Evolutionary conservation across 176 grass and related monocot species (phyloP), one percentile per base, ranked within the genome.

Genomic region (Hordeum marinum): DNA sequence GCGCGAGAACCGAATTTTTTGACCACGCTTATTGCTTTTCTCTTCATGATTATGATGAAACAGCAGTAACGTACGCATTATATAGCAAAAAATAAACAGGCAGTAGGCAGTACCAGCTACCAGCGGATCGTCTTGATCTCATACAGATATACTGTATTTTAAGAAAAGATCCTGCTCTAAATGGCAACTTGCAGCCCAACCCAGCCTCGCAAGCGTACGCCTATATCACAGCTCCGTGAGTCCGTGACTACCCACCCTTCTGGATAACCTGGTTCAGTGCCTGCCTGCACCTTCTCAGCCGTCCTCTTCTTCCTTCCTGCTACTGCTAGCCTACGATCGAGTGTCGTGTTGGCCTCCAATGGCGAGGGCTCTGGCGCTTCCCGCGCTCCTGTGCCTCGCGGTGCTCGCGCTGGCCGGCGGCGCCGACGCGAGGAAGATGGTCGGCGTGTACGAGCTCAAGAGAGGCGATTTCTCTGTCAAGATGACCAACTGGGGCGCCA

Each of bases 401-500:
- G 85, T 78, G 31, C 41, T 58, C 1, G 87, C 75, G 45, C 68
- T 84, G 23, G 67, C 84, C 48, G 11, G 23, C 75, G 11, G 29
- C 25, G 75, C 68, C 73, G 84, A 36, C 55, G 76, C 77, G 17
- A 85, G 89, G 77, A 93, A 89, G 78, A 87, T 41, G 76, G 83
- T 92, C 5, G 87, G 93, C 9, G 83, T 93, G 43, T 95, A 95
- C 46, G 83, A 85, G 85, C 88, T 93, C 73, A 90, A 41, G 37
- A 98, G 69, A 59, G 89, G 89, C 7, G 85, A 95, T 82, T 98
- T 95, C 89, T 95, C 91, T 17, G 46, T 98, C 27, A 94, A 78
- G 80, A 18, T 98, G 77, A 94, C 89, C 60, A 98, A 98, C 46
- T 95, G 83, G 80, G 93, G 95, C 31, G 93, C 91, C 83, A 93